Evolutionary conservation across 163 green algal genomes (phyloP).

Genomic region (Dunaliella salina): DNA sequence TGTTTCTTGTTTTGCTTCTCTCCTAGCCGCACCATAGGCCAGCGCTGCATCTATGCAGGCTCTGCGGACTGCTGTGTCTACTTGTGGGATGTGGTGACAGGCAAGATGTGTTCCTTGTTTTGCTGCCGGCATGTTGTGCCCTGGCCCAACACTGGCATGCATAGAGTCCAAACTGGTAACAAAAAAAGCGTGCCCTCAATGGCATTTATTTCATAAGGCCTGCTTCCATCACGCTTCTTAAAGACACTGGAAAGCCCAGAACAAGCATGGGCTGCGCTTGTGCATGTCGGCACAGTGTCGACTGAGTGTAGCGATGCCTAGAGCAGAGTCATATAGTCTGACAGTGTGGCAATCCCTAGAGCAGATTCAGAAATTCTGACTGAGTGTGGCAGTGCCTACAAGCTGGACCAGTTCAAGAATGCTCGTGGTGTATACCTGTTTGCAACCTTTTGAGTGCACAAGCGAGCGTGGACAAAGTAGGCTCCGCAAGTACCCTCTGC

Average conservation of each 20-base stretch:
- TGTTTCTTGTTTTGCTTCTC: constrained; percentile 69
- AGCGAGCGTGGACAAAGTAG: no score
- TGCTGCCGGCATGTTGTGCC: neutral
- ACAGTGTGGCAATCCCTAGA: no score
- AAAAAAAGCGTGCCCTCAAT: neutral
- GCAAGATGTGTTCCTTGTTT: constrained; percentile 3
- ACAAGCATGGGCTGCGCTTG: neutral
- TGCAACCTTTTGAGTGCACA: no score
- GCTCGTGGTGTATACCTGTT: no score
- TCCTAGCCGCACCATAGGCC: constrained; percentile 66
- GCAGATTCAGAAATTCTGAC: no score
- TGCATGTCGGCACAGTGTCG: neutral
- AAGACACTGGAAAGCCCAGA: neutral
- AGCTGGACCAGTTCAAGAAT: no score
- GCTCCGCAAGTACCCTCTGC: no score
- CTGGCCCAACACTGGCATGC: neutral
- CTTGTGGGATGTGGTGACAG: constrained; percentile 74
- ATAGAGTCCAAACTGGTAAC: neutral
- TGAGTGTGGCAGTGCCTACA: no score
- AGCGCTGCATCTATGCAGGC: constrained; percentile 81
- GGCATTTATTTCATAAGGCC: neutral
- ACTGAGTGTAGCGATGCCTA: no score
- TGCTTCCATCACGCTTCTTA: neutral
- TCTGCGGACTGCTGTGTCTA: constrained; percentile 58
- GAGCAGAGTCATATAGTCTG: no score